Conservation (phyloP, 2,329 filamentous ascomycete species). For the Phialemonium atrogriseum region DNA sequence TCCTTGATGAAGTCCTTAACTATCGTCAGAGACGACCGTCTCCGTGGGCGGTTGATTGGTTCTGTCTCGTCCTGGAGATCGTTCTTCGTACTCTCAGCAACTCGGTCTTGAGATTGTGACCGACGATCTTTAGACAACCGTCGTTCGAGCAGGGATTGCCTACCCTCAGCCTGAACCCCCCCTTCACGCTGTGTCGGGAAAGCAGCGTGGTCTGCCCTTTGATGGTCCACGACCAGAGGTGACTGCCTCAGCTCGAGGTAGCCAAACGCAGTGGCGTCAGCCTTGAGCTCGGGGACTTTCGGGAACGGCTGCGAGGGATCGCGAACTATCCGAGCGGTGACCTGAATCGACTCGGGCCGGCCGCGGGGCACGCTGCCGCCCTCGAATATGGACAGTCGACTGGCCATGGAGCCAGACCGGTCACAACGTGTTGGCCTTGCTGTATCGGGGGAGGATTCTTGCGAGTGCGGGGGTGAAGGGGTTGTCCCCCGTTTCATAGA, state of each 20-base stretch:
- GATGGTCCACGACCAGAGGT: conserved; percentile 49
- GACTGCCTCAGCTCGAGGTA: conserved; percentile 50
- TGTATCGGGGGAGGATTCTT: conserved; percentile 39
- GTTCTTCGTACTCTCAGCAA: conserved; percentile 17
- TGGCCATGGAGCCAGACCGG: conserved; percentile 46
- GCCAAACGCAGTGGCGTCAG: conserved; percentile 34
- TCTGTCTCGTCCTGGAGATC: conserved; percentile 21
- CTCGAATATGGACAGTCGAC: conserved; percentile 48
- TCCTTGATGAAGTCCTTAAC: conserved; percentile 56
- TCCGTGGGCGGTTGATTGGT: conserved; percentile 19
- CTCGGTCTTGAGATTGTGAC: conserved; percentile 25
- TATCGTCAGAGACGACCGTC: conserved; percentile 51
- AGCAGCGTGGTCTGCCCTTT: conserved; percentile 27
- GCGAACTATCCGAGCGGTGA: conserved; percentile 76
- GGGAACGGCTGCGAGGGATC: conserved; percentile 41
- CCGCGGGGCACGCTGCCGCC: conserved; percentile 32
- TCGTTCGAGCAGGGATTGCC: conserved; percentile 40
- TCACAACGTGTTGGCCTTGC: conserved; percentile 27
- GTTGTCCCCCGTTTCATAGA: conserved; percentile 28
- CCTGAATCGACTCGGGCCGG: conserved; percentile 71
- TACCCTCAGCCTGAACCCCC: conserved; percentile 10
- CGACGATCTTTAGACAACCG: conserved; percentile 33
- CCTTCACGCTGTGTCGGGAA: conserved; percentile 16
- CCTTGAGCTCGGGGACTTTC: conserved; percentile 29
- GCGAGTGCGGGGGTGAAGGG: conserved; percentile 28